Percentiles rank a stretch among this genome's conserved stretches.
phyloP scores from a whole-genome alignment of 306 rosid genomes.

The Gynostemma pentaphyllum region DNA sequence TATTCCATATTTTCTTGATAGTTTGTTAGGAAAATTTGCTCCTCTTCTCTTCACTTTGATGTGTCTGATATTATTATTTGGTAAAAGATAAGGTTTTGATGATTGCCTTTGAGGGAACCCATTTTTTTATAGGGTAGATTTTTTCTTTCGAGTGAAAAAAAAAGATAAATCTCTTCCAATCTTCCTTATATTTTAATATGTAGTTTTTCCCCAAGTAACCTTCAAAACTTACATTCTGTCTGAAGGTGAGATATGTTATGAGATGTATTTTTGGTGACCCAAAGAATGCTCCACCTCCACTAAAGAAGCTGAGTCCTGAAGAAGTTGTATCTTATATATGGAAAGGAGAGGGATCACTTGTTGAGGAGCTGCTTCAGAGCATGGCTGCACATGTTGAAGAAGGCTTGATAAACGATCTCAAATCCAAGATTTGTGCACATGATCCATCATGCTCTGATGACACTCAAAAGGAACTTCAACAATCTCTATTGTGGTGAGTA shows the following conservation, averaged over 20 bases:
- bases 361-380: constrained; percentile 80
- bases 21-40: background rate
- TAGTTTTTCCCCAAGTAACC: background rate
- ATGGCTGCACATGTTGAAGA: constrained; percentile 60
- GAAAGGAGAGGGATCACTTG: constrained; percentile 93
- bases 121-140: background rate
- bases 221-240: background rate
- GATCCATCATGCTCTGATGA: constrained; percentile 60
- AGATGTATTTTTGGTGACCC: constrained; percentile 86
- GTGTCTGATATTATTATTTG: background rate
- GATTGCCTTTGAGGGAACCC: background rate
- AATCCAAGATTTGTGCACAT: constrained; percentile 46
- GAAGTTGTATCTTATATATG: constrained; percentile 60
- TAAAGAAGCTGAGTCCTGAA: constrained; percentile 80
- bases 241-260: constrained; percentile 90
- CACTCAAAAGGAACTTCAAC: constrained; percentile 61
- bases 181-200: background rate
- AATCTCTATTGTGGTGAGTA: constrained; percentile 63
- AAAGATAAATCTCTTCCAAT: background rate
- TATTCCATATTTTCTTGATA: background rate
- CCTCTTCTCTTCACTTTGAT: background rate
- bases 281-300: constrained; percentile 87
- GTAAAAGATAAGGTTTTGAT: background rate
- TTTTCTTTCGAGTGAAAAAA: background rate
- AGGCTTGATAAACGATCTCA: constrained; percentile 52